phyloP scores from a whole-genome alignment of 192 early-diverging fungal genomes.

The Coemansia furcata region DNA sequence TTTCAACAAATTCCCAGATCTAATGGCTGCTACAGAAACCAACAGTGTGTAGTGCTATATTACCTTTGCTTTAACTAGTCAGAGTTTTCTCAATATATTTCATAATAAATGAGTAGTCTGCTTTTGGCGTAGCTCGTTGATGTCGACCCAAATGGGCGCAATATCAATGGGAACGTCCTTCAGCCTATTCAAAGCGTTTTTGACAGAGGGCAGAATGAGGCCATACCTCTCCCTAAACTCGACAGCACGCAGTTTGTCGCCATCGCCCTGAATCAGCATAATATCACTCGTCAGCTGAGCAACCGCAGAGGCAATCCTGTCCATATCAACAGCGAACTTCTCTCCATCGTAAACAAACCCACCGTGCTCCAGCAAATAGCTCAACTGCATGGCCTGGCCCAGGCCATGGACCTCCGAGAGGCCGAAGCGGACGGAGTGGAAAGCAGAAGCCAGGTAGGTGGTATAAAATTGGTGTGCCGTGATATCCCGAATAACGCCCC shows the following conservation, averaged over 20 bases:
- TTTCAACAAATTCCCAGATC: too few species aligned
- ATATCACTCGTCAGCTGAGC: conserved; percentile 61
- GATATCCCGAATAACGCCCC: conserved; percentile 59
- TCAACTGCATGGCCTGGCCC: conserved; percentile 71
- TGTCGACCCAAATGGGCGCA: conserved; percentile 45
- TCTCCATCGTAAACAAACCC: conserved; percentile 56
- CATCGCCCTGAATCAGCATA: conserved; percentile 69
- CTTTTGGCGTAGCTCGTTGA: conserved; percentile 19
- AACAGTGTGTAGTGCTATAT: too few species aligned
- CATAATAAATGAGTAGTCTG: too few species aligned
- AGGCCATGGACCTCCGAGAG: conserved; percentile 67
- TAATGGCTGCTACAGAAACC: too few species aligned
- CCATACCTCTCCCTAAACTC: conserved; percentile 61
- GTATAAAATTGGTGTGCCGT: conserved; percentile 64
- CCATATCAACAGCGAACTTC: conserved; percentile 62
- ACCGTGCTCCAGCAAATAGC: conserved; percentile 65
- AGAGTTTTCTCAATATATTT: too few species aligned
- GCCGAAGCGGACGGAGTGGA: conserved; percentile 70
- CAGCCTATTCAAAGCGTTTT: conserved; percentile 55
- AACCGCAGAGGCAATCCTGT: conserved; percentile 57
- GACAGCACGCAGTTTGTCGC: conserved; percentile 59
- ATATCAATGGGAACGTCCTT: conserved; percentile 54
- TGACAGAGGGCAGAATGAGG: conserved; percentile 48
- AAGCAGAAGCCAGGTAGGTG: conserved; percentile 71
- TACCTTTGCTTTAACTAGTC: too few species aligned